Evolutionary conservation across 805 yeast species (phyloP), one percentile per base, ranked within the genome.

Genomic region (Metschnikowia cubensis): DNA sequence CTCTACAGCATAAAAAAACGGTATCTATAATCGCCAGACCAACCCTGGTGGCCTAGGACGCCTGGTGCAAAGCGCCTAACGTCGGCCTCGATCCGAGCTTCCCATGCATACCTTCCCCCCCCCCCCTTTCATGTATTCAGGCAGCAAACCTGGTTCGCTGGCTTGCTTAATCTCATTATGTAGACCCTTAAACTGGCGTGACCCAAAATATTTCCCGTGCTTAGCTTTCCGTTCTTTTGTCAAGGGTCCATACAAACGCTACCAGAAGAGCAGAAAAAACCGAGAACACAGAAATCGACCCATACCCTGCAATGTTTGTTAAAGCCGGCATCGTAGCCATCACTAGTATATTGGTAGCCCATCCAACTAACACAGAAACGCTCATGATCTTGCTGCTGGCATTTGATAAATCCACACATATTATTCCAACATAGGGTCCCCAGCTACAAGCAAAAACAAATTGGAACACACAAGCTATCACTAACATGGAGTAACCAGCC

Each of bases 351-450:
- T 66, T 65, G 17, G 60, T 48, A 14, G 55, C 40, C 67, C 67
- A 65, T 33, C 57, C 61, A 15, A 56, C 45, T 8, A 59, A 55
- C 14, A 58, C 56, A 6, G 66, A 56, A 21, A 50, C 13, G 33
- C 62, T 53, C 36, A 64, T 56, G 3, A 58, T 53, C 8, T 52
- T 18, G 36, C 62, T 59, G 40, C 59, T 55, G 41, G 65, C 64
- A 4, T 50, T 50, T n/a, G 65, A 59, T 15, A 65, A 37, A 11
- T 58, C 56, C 48, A 58, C 62, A 47, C 59, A 58, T 32, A 63
- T 14, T 37, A 66, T 56, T 3, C 66, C 66, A 14, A 61, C 52
- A 20, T 68, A 54, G 3, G 72, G 71, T 4, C 73, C 72, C 74
- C 73, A 68, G 43, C 62, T 57, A 14, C 54, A 42, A 7, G 70